Percentiles rank a stretch among this genome's conserved stretches.
Evolutionary conservation across 2,329 filamentous ascomycete species (phyloP).

Genomic region (Plenodomus lindquistii): DNA sequence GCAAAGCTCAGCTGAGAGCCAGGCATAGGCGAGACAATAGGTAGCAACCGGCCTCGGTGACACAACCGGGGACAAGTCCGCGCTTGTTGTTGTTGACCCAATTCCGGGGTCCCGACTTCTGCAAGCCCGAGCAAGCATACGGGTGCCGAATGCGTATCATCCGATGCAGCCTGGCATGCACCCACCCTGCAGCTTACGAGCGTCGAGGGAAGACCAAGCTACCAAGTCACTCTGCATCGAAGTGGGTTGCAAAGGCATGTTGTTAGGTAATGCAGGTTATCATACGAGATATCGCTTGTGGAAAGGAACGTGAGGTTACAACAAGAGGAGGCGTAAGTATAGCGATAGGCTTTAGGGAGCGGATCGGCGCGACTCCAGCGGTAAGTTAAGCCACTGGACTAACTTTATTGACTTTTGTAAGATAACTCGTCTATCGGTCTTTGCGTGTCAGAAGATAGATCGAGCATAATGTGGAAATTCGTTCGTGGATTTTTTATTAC

Average conservation of each 20-base stretch:
- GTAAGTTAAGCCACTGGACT: not conserved
- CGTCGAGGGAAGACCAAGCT: not conserved
- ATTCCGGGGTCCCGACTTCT: not conserved
- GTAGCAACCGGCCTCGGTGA: not conserved
- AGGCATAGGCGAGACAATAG: not conserved
- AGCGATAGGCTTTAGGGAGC: not conserved
- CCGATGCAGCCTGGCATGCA: not conserved
- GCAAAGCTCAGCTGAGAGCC: not conserved
- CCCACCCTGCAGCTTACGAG: not conserved
- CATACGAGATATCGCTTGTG: not conserved
- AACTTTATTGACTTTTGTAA: not conserved
- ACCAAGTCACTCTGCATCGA: not conserved
- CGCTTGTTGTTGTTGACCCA: not conserved
- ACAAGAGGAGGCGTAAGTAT: not conserved
- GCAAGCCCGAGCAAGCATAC: not conserved
- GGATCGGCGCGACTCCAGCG: not conserved
- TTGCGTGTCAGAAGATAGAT: too few relatives aligned
- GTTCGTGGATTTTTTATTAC: too few relatives aligned
- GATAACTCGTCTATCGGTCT: too few relatives aligned
- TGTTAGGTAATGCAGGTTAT: not conserved
- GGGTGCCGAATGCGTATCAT: not conserved
- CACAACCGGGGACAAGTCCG: not conserved
- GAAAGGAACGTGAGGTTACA: not conserved
- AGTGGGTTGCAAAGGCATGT: not conserved
- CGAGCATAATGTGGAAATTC: too few relatives aligned